These are phyloP conservation scores for Kernera saxatilis DNA, from an alignment of 345 rosid species.

Conservation along the genomic window DNA sequence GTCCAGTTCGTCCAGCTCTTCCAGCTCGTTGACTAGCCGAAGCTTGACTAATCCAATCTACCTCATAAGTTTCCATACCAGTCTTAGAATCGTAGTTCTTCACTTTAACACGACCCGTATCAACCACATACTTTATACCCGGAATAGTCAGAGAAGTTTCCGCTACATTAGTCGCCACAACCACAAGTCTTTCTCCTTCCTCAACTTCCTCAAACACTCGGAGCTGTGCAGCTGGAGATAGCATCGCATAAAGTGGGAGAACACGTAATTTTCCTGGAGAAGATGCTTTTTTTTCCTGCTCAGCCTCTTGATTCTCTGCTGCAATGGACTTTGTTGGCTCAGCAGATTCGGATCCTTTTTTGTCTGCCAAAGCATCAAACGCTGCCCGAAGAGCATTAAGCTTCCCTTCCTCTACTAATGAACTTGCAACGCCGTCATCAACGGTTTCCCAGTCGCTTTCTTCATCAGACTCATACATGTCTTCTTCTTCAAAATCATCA, in stretches of 20 bases:
- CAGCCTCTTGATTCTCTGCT: constrained; percentile 22
- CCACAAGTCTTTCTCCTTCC: constrained; percentile 81
- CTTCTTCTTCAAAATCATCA: constrained; percentile 22
- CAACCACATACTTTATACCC: constrained; percentile 90
- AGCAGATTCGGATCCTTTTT: constrained; percentile 19
- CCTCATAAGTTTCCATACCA: constrained; percentile 72
- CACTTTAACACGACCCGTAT: constrained; percentile 86
- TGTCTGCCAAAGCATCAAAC: constrained; percentile 60
- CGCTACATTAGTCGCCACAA: constrained; percentile 93
- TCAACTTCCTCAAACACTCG: constrained; percentile 67
- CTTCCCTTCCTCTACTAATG: constrained; percentile 27
- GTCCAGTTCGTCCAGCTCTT: constrained; percentile 96
- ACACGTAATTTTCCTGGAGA: constrained; percentile 40
- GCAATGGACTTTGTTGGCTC: constrained; percentile 20
- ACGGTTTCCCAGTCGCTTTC: constrained; percentile 65
- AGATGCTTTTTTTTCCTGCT: constrained; percentile 22
- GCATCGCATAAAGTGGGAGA: constrained; percentile 89
- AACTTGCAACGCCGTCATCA: constrained; percentile 31
- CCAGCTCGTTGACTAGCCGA: constrained; percentile 95
- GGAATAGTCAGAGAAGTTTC: constrained; percentile 96
- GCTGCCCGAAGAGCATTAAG: constrained; percentile 68
- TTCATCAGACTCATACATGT: constrained; percentile 47
- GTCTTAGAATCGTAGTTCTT: constrained; percentile 64
- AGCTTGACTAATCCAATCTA: constrained; percentile 90
- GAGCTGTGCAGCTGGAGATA: constrained; percentile 83